Evolutionary conservation across 257 asterid species (phyloP), one percentile per base, ranked within the genome.

Genomic region (Marsdenia floribunda): DNA sequence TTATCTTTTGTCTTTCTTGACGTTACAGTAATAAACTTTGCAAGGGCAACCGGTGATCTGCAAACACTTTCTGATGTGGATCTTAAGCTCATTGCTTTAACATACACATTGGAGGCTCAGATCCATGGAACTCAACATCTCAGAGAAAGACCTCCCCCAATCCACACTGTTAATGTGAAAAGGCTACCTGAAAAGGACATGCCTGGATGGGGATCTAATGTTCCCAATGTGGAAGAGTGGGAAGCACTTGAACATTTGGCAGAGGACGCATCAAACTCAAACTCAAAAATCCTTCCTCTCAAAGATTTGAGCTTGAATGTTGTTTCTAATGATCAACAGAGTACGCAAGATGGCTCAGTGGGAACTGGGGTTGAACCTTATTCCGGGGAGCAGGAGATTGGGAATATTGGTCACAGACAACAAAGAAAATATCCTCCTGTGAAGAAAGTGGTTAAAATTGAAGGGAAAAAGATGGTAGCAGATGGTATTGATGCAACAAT

Each of bases 61-160:
- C 99, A 90, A 76, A 92, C 99, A 44, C 98, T 95, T 82, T 95
- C 99, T 3, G 99, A 95, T 82, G 98, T 92, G 75, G 99, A 95
- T 90, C 82, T 95, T 73, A 95, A 95, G 89, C 96, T 95, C 70
- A 92, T 95, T 77, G 99, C 99, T 58, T 78, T 95, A 80, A 92
- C 98, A 7, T 89, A 89, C 71, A 89, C 93, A 21, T 80, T 95
- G 80, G 96, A 95, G 76, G 81, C 91, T 68, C 97, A 95, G 74
- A 83, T 84, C 53, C 98, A 95, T 82, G 98, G 98, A 69, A 90
- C 90, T 38, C 89, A 82, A 18, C 89, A 92, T 81, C 86, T 95
- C 77, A 86, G 97, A 78, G 96, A 88, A 55, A 82, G 74, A 65
- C 99, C 99, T 52, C 98, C 98, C 37, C 89, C 94, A 55, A 90